Evolutionary conservation across 495 filamentous ascomycete species (phyloP).

Genomic region (Viridothelium virens): DNA sequence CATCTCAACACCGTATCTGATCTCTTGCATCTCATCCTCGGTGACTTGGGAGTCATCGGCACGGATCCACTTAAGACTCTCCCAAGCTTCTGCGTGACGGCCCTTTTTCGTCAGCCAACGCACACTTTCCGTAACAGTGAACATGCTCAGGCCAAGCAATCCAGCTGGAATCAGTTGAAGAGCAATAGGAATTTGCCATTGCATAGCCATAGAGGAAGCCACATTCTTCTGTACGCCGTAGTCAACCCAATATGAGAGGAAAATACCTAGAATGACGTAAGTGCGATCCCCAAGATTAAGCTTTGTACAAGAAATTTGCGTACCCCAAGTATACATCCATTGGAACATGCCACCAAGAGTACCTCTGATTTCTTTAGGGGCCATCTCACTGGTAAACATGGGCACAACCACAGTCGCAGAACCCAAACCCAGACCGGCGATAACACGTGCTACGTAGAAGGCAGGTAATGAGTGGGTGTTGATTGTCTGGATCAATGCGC

Average conservation of each 20-base stretch:
- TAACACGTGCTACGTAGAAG: constrained; percentile 28
- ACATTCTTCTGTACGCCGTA: constrained; percentile 21
- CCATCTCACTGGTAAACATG: constrained; percentile 25
- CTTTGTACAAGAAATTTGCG: constrained; percentile 14
- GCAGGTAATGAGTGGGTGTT: constrained; percentile 26
- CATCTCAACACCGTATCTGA: constrained; percentile 23
- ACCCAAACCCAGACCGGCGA: constrained; percentile 26
- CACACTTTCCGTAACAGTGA: constrained; percentile 23
- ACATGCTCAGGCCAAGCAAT: constrained; percentile 22
- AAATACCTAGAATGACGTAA: not conserved
- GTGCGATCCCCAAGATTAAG: not conserved
- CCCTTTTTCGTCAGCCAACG: constrained; percentile 23
- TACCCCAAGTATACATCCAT: constrained; percentile 26
- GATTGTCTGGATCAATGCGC: constrained; percentile 31
- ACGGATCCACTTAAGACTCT: constrained; percentile 25
- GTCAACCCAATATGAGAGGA: constrained; percentile 15
- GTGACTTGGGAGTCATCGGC: constrained; percentile 39
- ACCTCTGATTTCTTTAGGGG: constrained; percentile 24
- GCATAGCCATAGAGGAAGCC: constrained; percentile 13
- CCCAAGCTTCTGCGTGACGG: constrained; percentile 25
- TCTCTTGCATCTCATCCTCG: constrained; percentile 37
- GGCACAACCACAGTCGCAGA: constrained; percentile 25
- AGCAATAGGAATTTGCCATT: constrained; percentile 28
- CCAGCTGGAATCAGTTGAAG: constrained; percentile 25
- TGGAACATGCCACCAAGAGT: constrained; percentile 28